Base-by-base conservation (phyloP, 441 rosid species). In the Breynia disticha region DNA sequence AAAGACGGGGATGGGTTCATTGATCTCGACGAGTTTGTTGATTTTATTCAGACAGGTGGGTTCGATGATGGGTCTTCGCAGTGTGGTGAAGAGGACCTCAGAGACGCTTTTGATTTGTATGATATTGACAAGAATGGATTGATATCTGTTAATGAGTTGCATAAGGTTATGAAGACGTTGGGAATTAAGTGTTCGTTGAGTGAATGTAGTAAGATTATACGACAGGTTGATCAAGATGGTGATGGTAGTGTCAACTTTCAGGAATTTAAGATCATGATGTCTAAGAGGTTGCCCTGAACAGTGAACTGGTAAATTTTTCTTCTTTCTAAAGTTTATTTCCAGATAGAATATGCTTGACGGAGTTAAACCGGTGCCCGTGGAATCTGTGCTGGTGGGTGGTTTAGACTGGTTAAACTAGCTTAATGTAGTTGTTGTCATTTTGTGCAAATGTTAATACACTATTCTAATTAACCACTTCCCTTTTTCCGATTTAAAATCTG, bases 201-300 rank as follows among this genome's bases (percentile, higher is more conserved):
- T n/a, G 98, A 90, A n/a, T 90, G 96, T 43, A 56, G 15, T 38
- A 80, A 64, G 70, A 90, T 87, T 87, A 87, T 87, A 46, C 74
- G 82, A 38, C 76, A 79, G 49, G 95, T 87, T 3, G 98, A 90
- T 56, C 57, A 64, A 50, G 96, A 90, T 59, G 98, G 96, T 47
- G 98, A 87, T 16, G 96, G 95, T 38, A 72, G 63, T 39, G 90
- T 90, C 35, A 79, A 87, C 48, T 90, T 87, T 52, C 87, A 84
- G 60, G 96, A 90, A 78, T 90, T 87, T 22, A 87, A 83, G 86
- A 76, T 67, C 82, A 87, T 90, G 97, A 90, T 90, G 97, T 47
- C 61, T 14, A 70, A 70, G 15, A 72, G 70, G 51, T 66, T 54
- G 35, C 35, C 35, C 4, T 28, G 8, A 28, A 28, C 35, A 28